A percentile compares a stretch with the other conserved stretches of the same genome.
Evolutionary conservation across 2,329 filamentous ascomycete genomes (phyloP).

Genomic region (Pseudogymnoascus sp.): DNA sequence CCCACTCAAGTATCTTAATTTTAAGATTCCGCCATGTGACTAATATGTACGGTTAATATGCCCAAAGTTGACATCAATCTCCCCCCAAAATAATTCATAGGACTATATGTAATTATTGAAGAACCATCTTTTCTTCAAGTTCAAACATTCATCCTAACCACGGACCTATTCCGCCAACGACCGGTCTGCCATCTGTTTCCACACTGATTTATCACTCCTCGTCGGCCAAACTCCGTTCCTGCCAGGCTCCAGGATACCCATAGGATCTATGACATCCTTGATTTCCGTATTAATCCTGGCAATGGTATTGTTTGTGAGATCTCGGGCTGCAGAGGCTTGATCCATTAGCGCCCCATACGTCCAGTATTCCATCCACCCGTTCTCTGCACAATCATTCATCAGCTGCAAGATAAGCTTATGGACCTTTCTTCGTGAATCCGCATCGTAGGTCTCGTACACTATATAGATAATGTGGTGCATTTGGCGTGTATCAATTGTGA

Average conservation of each 20-base stretch:
- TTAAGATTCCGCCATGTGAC: neutral
- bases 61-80: neutral
- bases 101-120: neutral
- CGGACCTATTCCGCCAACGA: neutral
- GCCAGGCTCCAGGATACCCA: conserved; percentile 40
- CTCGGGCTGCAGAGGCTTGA: conserved; percentile 39
- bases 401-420: conserved; percentile 33
- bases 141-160: neutral
- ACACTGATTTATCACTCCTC: conserved; percentile 6
- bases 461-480: conserved; percentile 51
- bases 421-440: conserved; percentile 32
- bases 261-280: conserved; percentile 41
- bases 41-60: neutral
- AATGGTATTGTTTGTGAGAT: conserved; percentile 35
- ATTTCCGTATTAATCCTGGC: conserved; percentile 38
- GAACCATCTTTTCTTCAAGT: neutral
- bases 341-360: conserved; percentile 41
- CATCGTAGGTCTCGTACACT: conserved; percentile 41
- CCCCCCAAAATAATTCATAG: neutral
- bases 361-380: conserved; percentile 40
- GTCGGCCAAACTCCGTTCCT: conserved; percentile 38
- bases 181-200: neutral
- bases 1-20: neutral
- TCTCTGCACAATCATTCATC: conserved; percentile 34
- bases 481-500: conserved; percentile 44